Conservation (phyloP, 129 eudicot species). For the Ambrosia trifida region DNA sequence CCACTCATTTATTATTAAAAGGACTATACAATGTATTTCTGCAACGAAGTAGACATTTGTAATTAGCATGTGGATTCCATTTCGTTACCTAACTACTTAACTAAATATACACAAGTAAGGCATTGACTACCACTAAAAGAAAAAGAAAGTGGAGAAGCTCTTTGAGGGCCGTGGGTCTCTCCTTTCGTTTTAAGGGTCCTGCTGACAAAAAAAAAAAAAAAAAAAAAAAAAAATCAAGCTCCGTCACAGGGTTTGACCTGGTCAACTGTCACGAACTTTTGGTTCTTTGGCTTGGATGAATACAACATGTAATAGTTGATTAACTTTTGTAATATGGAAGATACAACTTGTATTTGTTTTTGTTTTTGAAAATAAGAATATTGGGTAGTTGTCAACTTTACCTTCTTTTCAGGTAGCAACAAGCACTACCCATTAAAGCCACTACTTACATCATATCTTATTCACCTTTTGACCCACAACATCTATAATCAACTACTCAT, state of each 20-base stretch:
- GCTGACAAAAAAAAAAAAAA: too few relatives aligned
- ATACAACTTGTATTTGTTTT: constrained; percentile 15
- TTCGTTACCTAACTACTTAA: constrained; percentile 24
- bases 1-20: not conserved
- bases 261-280: constrained; percentile 25
- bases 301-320: constrained; percentile 3
- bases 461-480: constrained; percentile 40
- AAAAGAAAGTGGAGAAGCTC: not conserved
- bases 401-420: constrained; percentile 38
- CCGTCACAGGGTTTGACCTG: constrained; percentile 17
- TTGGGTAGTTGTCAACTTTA: constrained; percentile 37
- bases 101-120: constrained; percentile 11
- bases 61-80: constrained; percentile 8
- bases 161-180: too few relatives aligned
- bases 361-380: constrained; percentile 13
- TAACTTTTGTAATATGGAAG: constrained; percentile 32
- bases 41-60: too few relatives aligned
- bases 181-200: too few relatives aligned
- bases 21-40: constrained; percentile 6
- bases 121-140: not conserved
- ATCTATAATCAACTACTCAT: constrained; percentile 9
- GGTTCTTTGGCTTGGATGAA: constrained; percentile 13
- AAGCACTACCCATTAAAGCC: constrained; percentile 35
- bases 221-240: too few relatives aligned
- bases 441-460: constrained; percentile 13